Evolutionary conservation across 2,329 filamentous ascomycete genomes (phyloP).

Genomic region (Diaporthe capsici): DNA sequence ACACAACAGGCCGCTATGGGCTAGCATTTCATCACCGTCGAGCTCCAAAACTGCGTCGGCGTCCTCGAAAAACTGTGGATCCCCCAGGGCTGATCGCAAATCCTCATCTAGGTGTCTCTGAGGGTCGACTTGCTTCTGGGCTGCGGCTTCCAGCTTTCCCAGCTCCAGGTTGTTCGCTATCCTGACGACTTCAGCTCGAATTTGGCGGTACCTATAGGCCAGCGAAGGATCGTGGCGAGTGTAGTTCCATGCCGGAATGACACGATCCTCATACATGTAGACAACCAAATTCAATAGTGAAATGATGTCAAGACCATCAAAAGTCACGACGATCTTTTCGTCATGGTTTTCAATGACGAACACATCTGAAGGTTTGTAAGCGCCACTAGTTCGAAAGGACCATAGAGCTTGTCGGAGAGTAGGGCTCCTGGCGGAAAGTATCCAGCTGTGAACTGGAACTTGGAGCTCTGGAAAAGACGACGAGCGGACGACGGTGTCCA

Average conservation of each 20-base stretch:
- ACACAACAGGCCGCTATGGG: slow-evolving; percentile 85
- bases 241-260: slow-evolving; percentile 90
- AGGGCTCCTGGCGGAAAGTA: slow-evolving; percentile 81
- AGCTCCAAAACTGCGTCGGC: slow-evolving; percentile 86
- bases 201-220: slow-evolving; percentile 81
- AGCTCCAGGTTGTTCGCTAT: slow-evolving; percentile 81
- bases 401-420: slow-evolving; percentile 75
- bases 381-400: slow-evolving; percentile 67
- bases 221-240: slow-evolving; percentile 75
- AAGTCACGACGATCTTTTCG: slow-evolving; percentile 71
- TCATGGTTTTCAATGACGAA: slow-evolving; percentile 68
- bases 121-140: slow-evolving; percentile 79
- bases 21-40: slow-evolving; percentile 77
- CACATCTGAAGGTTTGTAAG: slow-evolving; percentile 71
- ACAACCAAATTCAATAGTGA: slow-evolving; percentile 84
- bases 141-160: slow-evolving; percentile 79
- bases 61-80: slow-evolving; percentile 81
- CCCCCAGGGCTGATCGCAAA: slow-evolving; percentile 77
- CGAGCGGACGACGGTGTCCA: slow-evolving; percentile 63
- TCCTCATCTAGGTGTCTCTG: slow-evolving; percentile 77
- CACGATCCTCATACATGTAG: slow-evolving; percentile 84
- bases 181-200: slow-evolving; percentile 90
- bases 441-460: slow-evolving; percentile 87
- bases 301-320: slow-evolving; percentile 80
- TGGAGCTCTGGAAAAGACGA: slow-evolving; percentile 76